Evolutionary conservation across 805 yeast genomes (phyloP).

Genomic region (Teunomyces cretensis): DNA sequence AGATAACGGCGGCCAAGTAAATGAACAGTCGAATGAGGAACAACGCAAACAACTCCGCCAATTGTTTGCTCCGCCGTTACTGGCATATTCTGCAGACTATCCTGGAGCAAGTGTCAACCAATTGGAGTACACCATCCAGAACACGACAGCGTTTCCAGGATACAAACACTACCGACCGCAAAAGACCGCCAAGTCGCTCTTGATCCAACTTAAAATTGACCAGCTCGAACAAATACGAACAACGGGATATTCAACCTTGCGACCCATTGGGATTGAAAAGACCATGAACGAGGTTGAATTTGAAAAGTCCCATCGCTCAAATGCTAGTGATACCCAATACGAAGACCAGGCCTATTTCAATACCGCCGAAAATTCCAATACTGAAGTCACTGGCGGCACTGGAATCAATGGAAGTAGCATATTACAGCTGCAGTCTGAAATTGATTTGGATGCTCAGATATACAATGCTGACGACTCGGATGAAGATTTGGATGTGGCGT

Average conservation of each 20-base stretch:
- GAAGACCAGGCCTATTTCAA: constrained; percentile 18
- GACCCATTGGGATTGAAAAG: constrained; percentile 40
- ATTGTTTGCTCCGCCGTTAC: constrained; percentile 50
- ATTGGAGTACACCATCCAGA: constrained; percentile 22
- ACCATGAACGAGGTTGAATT: constrained; percentile 41
- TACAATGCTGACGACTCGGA: constrained; percentile 40
- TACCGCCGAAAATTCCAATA: constrained; percentile 23
- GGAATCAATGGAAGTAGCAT: constrained; percentile 12
- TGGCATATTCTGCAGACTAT: constrained; percentile 52
- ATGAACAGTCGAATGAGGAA: constrained; percentile 16
- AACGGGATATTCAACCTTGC: constrained; percentile 33
- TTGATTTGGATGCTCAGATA: constrained; percentile 48
- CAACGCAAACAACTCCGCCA: constrained; percentile 19
- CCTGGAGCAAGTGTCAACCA: constrained; percentile 17
- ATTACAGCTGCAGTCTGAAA: constrained; percentile 10
- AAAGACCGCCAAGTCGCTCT: constrained; percentile 14
- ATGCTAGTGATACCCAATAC: constrained; percentile 11
- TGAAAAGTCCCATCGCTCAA: constrained; percentile 16
- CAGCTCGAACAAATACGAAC: constrained; percentile 27
- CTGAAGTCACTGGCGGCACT: constrained; percentile 8
- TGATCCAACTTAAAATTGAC: constrained; percentile 18
- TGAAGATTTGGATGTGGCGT: constrained; percentile 8
- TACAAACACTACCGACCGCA: constrained; percentile 8
- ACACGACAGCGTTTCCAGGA: constrained; percentile 9
- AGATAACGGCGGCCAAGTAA: neutral